These are phyloP conservation scores for Melampsora americana DNA, from an alignment of 1,284 basidiomycete species.

Conservation along the genomic window DNA sequence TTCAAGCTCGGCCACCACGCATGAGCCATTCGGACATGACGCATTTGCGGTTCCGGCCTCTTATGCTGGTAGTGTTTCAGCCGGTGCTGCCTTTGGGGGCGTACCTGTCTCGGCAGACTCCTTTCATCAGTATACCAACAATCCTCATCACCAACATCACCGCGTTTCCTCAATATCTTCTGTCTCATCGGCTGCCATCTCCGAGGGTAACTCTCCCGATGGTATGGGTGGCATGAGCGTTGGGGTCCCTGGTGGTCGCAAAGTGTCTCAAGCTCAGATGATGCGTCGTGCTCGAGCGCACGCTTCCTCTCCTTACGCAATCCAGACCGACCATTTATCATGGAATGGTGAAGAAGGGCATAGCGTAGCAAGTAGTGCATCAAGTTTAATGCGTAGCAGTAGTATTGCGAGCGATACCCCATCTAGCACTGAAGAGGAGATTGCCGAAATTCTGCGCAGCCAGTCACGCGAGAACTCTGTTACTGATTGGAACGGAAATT, in stretches of 20 bases:
- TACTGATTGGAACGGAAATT: conserved; percentile 28
- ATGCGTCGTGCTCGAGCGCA: conserved; percentile 39
- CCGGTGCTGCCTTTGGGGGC: conserved; percentile 40
- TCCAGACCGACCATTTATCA: conserved; percentile 17
- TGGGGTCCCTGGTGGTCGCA: conserved; percentile 30
- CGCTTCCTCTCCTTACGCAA: conserved; percentile 21
- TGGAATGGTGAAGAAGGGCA: conserved; percentile 13
- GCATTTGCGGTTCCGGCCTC: conserved; percentile 29
- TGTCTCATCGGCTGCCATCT: conserved; percentile 27
- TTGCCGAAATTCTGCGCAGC: conserved; percentile 22
- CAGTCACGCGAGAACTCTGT: conserved; percentile 42
- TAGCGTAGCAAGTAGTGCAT: background rate
- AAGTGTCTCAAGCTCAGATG: conserved; percentile 32
- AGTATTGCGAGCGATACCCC: conserved; percentile 33
- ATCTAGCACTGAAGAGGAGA: conserved; percentile 34
- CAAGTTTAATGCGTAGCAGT: conserved; percentile 25
- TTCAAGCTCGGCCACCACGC: background rate
- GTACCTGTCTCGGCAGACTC: conserved; percentile 41
- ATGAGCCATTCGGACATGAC: background rate
- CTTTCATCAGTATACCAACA: conserved; percentile 34
- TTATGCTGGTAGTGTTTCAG: conserved; percentile 25
- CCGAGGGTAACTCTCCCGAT: conserved; percentile 33
- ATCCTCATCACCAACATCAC: conserved; percentile 11
- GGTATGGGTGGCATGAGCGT: conserved; percentile 2
- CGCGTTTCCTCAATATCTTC: conserved; percentile 37